Conservation (phyloP, 1,139 yeast species). For the Yamadazyma songkhlaensis region DNA sequence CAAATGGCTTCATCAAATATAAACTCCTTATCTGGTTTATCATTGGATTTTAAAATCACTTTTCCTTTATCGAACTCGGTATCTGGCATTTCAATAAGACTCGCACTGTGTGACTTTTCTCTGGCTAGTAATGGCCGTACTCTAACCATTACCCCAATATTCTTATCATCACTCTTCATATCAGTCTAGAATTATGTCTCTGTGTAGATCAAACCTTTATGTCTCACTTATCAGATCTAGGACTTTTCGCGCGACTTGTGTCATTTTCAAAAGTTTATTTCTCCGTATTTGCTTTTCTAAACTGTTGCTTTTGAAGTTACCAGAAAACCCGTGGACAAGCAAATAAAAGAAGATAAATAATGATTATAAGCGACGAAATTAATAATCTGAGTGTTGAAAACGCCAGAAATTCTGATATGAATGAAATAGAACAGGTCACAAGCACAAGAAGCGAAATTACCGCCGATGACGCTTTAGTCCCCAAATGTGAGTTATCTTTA, state of each 20-base stretch:
- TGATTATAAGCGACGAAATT: no score
- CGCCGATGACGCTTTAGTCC: background rate
- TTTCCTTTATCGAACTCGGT: conserved; percentile 6
- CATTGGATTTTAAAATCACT: conserved; percentile 3
- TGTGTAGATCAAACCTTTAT: background rate
- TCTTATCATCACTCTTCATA: conserved; percentile 7
- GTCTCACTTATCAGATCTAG: no score
- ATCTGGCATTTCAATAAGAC: conserved; percentile 13
- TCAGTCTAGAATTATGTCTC: background rate
- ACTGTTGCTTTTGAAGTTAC: no score
- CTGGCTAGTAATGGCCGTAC: conserved; percentile 43
- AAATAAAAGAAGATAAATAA: no score
- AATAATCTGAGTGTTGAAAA: background rate
- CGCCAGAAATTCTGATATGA: background rate
- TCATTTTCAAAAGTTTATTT: no score
- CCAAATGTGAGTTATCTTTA: conserved; percentile 43
- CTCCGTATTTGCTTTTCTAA: no score
- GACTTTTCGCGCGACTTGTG: no score
- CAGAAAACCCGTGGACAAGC: no score
- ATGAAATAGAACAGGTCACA: no score
- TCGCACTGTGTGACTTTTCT: conserved; percentile 17
- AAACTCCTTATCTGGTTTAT: conserved; percentile 28
- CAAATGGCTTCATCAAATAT: conserved; percentile 59
- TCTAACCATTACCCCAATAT: conserved; percentile 45
- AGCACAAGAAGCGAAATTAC: no score